Percentiles rank a stretch among this genome's conserved stretches.
Evolutionary conservation across 176 grass and related monocot genomes (phyloP).

Genomic region (Saccharum officinarum): DNA sequence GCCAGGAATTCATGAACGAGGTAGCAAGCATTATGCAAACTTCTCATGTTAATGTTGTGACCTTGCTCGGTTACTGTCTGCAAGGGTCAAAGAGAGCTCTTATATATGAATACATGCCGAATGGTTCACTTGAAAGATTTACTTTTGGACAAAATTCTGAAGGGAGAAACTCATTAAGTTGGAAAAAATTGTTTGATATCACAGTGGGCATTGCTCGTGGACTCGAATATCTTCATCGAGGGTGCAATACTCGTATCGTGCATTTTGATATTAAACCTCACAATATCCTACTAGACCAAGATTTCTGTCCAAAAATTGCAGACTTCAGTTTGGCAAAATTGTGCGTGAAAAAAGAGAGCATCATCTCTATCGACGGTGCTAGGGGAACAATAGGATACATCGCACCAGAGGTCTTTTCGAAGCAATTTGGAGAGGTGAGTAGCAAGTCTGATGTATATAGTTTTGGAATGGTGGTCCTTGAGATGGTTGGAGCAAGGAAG

Average conservation of each 20-base stretch:
- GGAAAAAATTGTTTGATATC: too few relatives aligned
- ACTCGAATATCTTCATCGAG: too few relatives aligned
- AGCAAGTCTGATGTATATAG: slow-evolving; percentile 66
- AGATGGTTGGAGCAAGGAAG: slow-evolving; percentile 44
- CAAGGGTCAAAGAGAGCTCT: too few relatives aligned
- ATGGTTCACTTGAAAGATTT: too few relatives aligned
- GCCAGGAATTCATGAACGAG: too few relatives aligned
- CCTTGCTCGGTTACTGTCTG: too few relatives aligned
- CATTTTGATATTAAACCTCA: slow-evolving; percentile 62
- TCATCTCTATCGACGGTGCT: slow-evolving; percentile 37
- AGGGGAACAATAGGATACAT: slow-evolving; percentile 54
- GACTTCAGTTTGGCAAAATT: slow-evolving; percentile 55
- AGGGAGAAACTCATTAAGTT: too few relatives aligned
- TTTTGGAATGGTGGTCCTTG: slow-evolving; percentile 59
- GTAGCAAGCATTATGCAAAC: too few relatives aligned
- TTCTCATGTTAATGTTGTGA: too few relatives aligned
- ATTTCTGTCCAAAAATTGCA: slow-evolving; percentile 47
- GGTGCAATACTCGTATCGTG: slow-evolving; percentile 43
- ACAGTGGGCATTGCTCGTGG: too few relatives aligned
- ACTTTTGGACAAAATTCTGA: too few relatives aligned
- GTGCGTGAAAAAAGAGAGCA: slow-evolving; percentile 28
- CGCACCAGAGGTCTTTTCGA: slow-evolving; percentile 51
- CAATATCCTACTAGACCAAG: slow-evolving; percentile 46
- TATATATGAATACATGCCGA: too few relatives aligned
- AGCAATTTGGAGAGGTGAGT: slow-evolving; percentile 35